phyloP scores from a whole-genome alignment of 2,329 filamentous ascomycete genomes.

The Diaporthe citriasiana region DNA sequence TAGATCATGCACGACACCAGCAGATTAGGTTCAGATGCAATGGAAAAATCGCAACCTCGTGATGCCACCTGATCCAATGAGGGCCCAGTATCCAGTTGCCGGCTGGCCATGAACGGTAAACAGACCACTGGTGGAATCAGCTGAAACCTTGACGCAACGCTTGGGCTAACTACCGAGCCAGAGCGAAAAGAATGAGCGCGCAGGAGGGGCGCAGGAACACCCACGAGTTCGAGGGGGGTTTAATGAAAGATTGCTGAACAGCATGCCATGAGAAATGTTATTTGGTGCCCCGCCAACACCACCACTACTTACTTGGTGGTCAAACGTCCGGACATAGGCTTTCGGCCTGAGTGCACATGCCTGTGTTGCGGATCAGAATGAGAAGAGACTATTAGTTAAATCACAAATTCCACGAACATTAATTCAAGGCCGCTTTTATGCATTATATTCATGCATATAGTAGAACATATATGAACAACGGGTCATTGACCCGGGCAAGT shows the following conservation, averaged over 20 bases:
- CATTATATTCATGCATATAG: conserved; percentile 17
- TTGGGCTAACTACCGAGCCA: not conserved
- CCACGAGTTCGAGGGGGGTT: not conserved
- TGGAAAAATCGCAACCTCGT: not conserved
- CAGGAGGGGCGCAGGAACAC: not conserved
- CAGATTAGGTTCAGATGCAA: not conserved
- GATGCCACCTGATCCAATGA: not conserved
- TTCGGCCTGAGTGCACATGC: no score
- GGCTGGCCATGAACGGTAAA: not conserved
- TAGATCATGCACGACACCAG: not conserved
- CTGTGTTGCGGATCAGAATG: not conserved
- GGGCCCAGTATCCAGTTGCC: not conserved
- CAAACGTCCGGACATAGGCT: not conserved
- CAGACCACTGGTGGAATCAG: not conserved
- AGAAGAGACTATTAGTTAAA: accelerated
- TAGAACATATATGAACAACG: conserved; percentile 22
- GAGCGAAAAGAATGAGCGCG: not conserved
- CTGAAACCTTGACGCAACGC: not conserved
- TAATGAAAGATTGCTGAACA: not conserved
- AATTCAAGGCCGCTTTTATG: not conserved
- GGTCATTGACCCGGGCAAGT: not conserved
- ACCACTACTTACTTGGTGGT: not conserved
- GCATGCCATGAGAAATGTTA: not conserved
- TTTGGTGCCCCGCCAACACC: not conserved
- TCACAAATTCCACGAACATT: not conserved